phyloP scores from a whole-genome alignment of 2,329 filamentous ascomycete genomes.

The Coniella lustricola region DNA sequence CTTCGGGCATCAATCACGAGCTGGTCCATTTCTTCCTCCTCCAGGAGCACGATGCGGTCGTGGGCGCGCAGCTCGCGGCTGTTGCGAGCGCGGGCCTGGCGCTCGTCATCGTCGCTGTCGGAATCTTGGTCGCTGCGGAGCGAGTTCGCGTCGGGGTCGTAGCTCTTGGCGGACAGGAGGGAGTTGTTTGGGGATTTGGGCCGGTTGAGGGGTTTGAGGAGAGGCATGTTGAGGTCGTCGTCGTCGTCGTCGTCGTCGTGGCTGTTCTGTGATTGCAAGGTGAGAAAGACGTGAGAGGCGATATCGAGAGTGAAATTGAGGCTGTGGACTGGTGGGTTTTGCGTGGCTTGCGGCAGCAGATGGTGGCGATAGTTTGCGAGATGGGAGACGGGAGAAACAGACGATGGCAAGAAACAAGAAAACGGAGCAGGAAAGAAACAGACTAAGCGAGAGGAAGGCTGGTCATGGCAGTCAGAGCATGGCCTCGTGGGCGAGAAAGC shows the following conservation, averaged over 20 bases:
- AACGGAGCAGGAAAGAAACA: neutral
- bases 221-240: too few relatives aligned
- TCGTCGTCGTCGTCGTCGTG: too few relatives aligned
- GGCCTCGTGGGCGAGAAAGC: too few relatives aligned
- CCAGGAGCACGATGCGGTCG: slow-evolving; percentile 63
- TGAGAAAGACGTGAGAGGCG: too few relatives aligned
- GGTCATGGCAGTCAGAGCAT: slow-evolving; percentile 2
- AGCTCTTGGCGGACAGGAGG: slow-evolving; percentile 55
- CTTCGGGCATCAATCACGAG: slow-evolving; percentile 48
- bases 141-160: slow-evolving; percentile 64
- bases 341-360: slow-evolving; percentile 12
- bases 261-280: neutral
- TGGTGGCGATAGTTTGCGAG: neutral
- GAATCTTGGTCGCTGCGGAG: slow-evolving; percentile 66
- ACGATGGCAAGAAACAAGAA: too few relatives aligned
- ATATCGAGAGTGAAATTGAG: too few relatives aligned
- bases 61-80: slow-evolving; percentile 63
- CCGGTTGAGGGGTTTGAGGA: slow-evolving; percentile 14
- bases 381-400: too few relatives aligned
- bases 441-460: slow-evolving; percentile 2
- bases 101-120: slow-evolving; percentile 68
- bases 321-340: neutral
- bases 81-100: slow-evolving; percentile 57
- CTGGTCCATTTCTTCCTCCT: slow-evolving; percentile 65
- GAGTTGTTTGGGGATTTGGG: slow-evolving; percentile 25